Evolutionary conservation across 306 rosid genomes (phyloP).

Genomic region (Corylus heterophylla): DNA sequence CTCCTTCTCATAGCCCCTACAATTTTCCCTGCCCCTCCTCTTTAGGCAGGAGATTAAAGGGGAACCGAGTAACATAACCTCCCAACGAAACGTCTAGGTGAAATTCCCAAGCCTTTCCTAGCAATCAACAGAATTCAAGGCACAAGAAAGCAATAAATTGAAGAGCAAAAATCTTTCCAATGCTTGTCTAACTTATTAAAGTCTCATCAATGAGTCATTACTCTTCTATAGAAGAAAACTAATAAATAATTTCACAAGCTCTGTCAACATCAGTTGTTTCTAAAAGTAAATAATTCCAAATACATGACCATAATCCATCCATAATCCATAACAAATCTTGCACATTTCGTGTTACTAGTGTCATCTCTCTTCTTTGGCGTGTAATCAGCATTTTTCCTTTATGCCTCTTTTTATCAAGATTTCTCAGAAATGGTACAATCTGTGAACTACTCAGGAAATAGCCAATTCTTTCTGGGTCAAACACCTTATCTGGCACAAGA

Average conservation of each 20-base stretch:
- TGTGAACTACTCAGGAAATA: neutral
- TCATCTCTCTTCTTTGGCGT: neutral
- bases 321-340: neutral
- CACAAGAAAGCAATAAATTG: neutral
- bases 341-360: neutral
- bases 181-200: too few species aligned
- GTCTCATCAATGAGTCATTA: too few species aligned
- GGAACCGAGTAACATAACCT: neutral
- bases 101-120: neutral
- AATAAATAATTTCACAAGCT: too few species aligned
- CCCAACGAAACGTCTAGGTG: neutral
- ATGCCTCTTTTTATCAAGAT: neutral
- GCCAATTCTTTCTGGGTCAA: neutral
- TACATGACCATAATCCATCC: neutral
- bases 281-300: neutral
- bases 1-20: too few species aligned
- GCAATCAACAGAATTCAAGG: neutral
- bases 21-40: too few species aligned
- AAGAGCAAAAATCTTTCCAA: too few species aligned
- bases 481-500: neutral
- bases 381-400: neutral
- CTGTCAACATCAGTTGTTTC: neutral
- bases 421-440: neutral
- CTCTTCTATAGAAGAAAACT: too few species aligned
- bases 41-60: too few species aligned